A percentile compares a stretch with the other conserved stretches of the same genome.
Evolutionary conservation across 495 filamentous ascomycete species (phyloP).

Genomic region (Lentithecium fluviatile): DNA sequence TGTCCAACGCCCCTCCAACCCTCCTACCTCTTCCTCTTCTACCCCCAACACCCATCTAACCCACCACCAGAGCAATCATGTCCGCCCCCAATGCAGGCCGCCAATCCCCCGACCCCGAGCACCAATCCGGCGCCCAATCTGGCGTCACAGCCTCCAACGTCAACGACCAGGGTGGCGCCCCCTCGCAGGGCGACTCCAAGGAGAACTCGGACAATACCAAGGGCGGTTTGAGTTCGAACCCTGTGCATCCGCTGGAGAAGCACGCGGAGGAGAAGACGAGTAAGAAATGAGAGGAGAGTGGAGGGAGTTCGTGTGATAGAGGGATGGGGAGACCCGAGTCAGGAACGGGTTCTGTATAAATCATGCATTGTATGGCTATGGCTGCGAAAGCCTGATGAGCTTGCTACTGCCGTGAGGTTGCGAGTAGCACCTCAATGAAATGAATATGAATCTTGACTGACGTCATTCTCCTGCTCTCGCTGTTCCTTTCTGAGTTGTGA

Average conservation of each 20-base stretch:
- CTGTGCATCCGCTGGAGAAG: conserved; percentile 66
- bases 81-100: conserved; percentile 63
- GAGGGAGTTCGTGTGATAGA: neutral
- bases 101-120: conserved; percentile 78
- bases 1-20: neutral
- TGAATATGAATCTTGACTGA: no score
- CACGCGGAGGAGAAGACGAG: conserved; percentile 61
- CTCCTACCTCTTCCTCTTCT: neutral
- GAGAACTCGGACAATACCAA: conserved; percentile 47
- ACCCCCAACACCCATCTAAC: neutral
- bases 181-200: conserved; percentile 49
- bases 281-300: conserved; percentile 29
- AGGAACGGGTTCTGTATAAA: no score
- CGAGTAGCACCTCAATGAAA: no score
- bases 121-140: conserved; percentile 64
- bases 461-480: no score
- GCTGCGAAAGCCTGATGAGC: no score
- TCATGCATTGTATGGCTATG: no score
- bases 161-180: conserved; percentile 54
- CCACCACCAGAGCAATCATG: conserved; percentile 44
- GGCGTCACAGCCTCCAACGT: conserved; percentile 49
- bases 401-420: no score
- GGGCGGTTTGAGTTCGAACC: conserved; percentile 55
- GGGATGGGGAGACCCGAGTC: neutral
- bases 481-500: no score